These are phyloP conservation scores for Zygotorulaspora mrakii DNA, from an alignment of 1,139 yeast genomes.

Conservation along the genomic window DNA sequence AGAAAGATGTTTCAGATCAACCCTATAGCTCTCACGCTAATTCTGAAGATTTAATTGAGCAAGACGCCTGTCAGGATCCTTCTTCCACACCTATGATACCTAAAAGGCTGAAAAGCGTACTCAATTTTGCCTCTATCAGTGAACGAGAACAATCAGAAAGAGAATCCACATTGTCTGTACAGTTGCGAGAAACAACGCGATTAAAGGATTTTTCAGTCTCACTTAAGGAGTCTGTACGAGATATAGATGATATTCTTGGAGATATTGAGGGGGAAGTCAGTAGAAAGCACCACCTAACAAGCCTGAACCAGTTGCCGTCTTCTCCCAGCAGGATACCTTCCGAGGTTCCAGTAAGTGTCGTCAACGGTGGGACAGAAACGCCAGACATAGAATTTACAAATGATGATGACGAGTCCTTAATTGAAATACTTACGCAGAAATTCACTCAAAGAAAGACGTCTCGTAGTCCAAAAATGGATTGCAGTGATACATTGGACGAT, in stretches of 20 bases:
- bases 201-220: conserved; percentile 8
- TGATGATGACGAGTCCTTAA: conserved; percentile 30
- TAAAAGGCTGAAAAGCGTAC: conserved; percentile 26
- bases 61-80: conserved; percentile 19
- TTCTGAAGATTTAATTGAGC: conserved; percentile 14
- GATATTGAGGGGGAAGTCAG: conserved; percentile 25
- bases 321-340: conserved; percentile 15
- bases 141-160: conserved; percentile 13
- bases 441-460: conserved; percentile 6
- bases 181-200: conserved; percentile 10
- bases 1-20: conserved; percentile 19
- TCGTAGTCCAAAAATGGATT: background rate
- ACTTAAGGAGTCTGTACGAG: conserved; percentile 20
- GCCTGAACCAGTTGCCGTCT: conserved; percentile 16
- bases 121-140: conserved; percentile 27
- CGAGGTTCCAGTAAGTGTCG: no score
- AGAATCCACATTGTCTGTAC: conserved; percentile 9
- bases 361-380: conserved; percentile 5
- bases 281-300: conserved; percentile 10
- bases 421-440: conserved; percentile 27
- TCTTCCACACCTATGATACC: conserved; percentile 35
- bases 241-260: conserved; percentile 32
- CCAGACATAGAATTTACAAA: conserved; percentile 5
- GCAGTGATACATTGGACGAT: conserved; percentile 18
- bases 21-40: conserved; percentile 18